These are phyloP conservation scores for Termitomyces sp. DNA, from an alignment of 768 basidiomycete species.

Conservation along the genomic window DNA sequence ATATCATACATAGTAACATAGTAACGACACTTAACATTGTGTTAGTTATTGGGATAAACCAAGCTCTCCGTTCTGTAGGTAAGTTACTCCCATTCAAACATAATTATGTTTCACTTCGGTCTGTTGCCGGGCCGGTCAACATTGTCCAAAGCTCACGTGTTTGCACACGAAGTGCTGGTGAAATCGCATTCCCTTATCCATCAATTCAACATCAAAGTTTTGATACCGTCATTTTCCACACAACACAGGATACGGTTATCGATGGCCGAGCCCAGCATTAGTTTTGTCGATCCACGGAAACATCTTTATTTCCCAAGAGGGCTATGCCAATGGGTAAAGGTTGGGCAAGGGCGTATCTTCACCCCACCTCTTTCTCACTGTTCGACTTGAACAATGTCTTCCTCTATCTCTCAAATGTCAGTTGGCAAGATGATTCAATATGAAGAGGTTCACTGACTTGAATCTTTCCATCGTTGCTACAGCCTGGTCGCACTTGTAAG, in stretches of 20 bases:
- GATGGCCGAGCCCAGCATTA: not conserved
- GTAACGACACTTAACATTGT: too few species aligned
- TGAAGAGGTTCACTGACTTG: not conserved
- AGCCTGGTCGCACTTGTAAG: not conserved
- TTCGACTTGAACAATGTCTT: not conserved
- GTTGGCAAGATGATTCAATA: not conserved
- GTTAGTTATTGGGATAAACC: too few species aligned
- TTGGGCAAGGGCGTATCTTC: not conserved
- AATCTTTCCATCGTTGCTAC: not conserved
- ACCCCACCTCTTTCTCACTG: not conserved
- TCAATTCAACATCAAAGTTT: not conserved
- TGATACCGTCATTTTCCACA: not conserved
- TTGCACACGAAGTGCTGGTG: too few species aligned
- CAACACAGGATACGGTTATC: not conserved
- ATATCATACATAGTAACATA: too few species aligned
- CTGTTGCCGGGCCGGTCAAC: too few species aligned
- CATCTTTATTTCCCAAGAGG: not conserved
- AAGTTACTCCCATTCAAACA: too few species aligned
- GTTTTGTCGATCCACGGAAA: not conserved
- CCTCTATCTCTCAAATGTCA: not conserved
- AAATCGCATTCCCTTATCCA: too few species aligned
- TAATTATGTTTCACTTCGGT: too few species aligned
- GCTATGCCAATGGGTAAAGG: not conserved
- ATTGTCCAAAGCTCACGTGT: too few species aligned
- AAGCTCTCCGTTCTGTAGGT: too few species aligned